Conservation (phyloP, 495 filamentous ascomycete species). For the Astrocystis sublimbata region DNA sequence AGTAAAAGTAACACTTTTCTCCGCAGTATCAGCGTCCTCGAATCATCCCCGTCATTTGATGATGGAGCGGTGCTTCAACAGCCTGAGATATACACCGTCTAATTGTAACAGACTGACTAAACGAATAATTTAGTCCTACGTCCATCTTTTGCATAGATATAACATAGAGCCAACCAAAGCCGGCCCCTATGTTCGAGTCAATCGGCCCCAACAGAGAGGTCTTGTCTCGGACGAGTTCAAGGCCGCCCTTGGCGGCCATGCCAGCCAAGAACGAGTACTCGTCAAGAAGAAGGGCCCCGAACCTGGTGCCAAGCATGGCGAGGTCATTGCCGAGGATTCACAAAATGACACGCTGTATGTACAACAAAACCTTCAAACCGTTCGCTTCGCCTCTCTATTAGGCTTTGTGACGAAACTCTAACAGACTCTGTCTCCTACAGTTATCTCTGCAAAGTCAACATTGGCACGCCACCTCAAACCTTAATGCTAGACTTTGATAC, state of each 20-base stretch:
- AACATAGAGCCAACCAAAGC: conserved; percentile 67
- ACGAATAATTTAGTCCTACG: conserved; percentile 54
- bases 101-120: neutral
- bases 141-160: conserved; percentile 68
- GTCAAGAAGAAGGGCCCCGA: conserved; percentile 48
- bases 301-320: conserved; percentile 38
- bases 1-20: neutral
- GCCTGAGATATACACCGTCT: neutral
- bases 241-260: conserved; percentile 47
- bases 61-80: neutral
- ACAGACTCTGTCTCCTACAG: neutral
- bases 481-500: conserved; percentile 75
- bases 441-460: conserved; percentile 62
- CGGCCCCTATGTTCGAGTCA: conserved; percentile 62
- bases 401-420: neutral
- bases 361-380: neutral
- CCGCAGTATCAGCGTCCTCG: neutral
- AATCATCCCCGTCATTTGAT: neutral
- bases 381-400: neutral
- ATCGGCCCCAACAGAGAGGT: conserved; percentile 38
- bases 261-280: conserved; percentile 46
- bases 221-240: conserved; percentile 32
- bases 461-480: conserved; percentile 70
- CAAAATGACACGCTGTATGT: conserved; percentile 67
- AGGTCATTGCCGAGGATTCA: conserved; percentile 69